phyloP scores from a whole-genome alignment of 164 flowering plant species.

The Aristolochia californica region DNA sequence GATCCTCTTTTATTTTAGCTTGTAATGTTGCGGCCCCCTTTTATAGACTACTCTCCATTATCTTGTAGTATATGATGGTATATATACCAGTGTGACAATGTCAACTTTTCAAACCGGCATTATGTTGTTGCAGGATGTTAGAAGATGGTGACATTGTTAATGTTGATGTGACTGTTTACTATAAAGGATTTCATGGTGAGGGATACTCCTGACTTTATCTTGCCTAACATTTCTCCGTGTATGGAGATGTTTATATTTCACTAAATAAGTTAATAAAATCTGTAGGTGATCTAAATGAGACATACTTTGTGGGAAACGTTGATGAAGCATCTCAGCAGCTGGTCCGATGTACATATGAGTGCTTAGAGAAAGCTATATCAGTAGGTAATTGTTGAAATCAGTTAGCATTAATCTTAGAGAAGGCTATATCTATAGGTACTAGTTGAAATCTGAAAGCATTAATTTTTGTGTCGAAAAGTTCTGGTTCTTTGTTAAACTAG shows the following conservation, averaged over 20 bases:
- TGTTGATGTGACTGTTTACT: conserved; percentile 86
- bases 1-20: too few relatives aligned
- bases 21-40: too few relatives aligned
- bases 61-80: too few relatives aligned
- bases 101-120: too few relatives aligned
- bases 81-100: too few relatives aligned
- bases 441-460: conserved; percentile 1
- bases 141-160: conserved; percentile 98
- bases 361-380: conserved; percentile 95
- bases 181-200: conserved; percentile 92
- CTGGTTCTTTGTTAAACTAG: too few relatives aligned
- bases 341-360: conserved; percentile 82
- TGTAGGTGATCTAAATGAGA: conserved; percentile 92
- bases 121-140: conserved; percentile 44
- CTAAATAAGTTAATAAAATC: background rate
- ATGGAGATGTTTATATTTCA: background rate
- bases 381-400: conserved; percentile 54
- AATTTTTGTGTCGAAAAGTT: background rate
- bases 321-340: conserved; percentile 78
- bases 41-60: too few relatives aligned
- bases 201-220: background rate
- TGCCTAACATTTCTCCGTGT: background rate
- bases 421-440: too few relatives aligned
- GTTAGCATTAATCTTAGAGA: too few relatives aligned
- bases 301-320: conserved; percentile 90